phyloP scores from a whole-genome alignment of 2,329 filamentous ascomycete genomes.

The Coniella lustricola region DNA sequence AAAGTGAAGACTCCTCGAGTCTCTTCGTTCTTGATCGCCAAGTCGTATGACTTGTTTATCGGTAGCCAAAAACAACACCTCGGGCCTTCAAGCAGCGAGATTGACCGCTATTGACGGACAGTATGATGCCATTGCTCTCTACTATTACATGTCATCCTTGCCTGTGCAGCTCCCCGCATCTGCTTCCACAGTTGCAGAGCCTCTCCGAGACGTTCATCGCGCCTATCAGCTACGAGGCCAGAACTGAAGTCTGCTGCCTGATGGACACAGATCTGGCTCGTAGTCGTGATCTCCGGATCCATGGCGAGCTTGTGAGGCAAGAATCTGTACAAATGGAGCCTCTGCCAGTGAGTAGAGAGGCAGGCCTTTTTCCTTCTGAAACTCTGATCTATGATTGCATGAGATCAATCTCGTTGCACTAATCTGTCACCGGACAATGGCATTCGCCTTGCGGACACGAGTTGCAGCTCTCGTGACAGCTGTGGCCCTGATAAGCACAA shows the following conservation, averaged over 20 bases:
- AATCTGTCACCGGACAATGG: not conserved
- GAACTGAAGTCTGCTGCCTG: not conserved
- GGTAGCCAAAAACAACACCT: too few relatives aligned
- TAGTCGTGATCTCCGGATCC: too few relatives aligned
- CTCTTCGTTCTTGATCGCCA: too few relatives aligned
- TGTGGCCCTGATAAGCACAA: not conserved
- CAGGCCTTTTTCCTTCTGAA: too few relatives aligned
- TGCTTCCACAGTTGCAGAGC: not conserved
- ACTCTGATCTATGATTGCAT: too few relatives aligned
- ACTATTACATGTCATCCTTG: constrained; percentile 2
- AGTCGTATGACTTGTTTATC: too few relatives aligned
- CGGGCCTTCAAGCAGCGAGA: not conserved
- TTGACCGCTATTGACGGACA: not conserved
- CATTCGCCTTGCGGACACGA: not conserved
- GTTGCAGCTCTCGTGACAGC: not conserved
- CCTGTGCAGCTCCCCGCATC: constrained; percentile 3
- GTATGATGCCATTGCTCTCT: constrained; percentile 8
- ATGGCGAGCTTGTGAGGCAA: too few relatives aligned
- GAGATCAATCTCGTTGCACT: too few relatives aligned
- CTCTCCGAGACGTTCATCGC: not conserved
- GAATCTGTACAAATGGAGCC: too few relatives aligned
- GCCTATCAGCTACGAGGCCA: not conserved
- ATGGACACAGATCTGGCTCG: too few relatives aligned
- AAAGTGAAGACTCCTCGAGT: too few relatives aligned
- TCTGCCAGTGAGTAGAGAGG: too few relatives aligned